phyloP scores from a whole-genome alignment of 2,329 filamentous ascomycete genomes.

The Fusarium globosum region DNA sequence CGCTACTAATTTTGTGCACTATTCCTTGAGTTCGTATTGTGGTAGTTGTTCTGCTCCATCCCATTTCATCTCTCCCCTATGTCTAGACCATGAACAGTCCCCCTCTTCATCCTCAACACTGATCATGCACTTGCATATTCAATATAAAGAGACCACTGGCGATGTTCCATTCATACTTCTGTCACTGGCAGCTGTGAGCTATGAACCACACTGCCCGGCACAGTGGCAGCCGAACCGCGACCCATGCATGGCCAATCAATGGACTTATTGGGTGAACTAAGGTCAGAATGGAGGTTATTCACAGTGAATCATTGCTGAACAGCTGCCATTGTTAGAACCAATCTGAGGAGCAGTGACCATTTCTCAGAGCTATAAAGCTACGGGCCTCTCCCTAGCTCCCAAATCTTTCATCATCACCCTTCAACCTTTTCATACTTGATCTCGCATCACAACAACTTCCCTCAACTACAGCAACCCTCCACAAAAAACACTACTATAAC shows the following conservation, averaged over 20 bases:
- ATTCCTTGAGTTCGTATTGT: neutral
- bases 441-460: neutral
- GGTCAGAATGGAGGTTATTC: neutral
- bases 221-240: neutral
- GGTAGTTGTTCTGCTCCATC: neutral
- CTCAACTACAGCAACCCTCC: neutral
- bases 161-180: fast-evolving
- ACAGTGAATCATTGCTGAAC: neutral
- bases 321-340: fast-evolving
- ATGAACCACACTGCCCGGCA: neutral
- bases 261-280: fast-evolving
- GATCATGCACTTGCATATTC: neutral
- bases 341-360: fast-evolving
- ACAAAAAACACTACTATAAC: neutral
- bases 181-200: neutral
- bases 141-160: fast-evolving
- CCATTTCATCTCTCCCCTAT: neutral
- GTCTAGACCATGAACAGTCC: neutral
- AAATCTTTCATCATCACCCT: neutral
- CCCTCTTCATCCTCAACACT: fast-evolving
- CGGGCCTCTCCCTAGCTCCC: fast-evolving
- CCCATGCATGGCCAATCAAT: neutral
- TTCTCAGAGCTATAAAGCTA: neutral
- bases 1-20: too few relatives aligned
- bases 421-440: neutral